Percentiles rank a stretch among this genome's conserved stretches.
phyloP scores from a whole-genome alignment of 768 basidiomycete species.

The Boletus subcaerulescens region DNA sequence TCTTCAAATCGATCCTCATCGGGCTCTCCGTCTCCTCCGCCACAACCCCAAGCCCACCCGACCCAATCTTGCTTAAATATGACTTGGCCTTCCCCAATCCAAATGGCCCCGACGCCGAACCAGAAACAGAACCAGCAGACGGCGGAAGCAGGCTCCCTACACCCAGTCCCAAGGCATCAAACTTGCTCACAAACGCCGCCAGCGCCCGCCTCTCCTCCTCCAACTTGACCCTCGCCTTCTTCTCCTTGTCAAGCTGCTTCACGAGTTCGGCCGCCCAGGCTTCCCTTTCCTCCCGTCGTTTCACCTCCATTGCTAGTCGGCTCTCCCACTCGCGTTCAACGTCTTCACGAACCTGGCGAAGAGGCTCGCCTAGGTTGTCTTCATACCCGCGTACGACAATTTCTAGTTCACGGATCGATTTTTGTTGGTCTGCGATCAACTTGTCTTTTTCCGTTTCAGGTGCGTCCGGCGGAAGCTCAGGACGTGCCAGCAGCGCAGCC shows the following conservation, averaged over 20 bases:
- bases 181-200: conserved; percentile 77
- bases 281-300: conserved; percentile 64
- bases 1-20: conserved; percentile 44
- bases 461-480: conserved; percentile 61
- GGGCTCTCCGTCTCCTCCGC: conserved; percentile 46
- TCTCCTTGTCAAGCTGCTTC: conserved; percentile 75
- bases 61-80: conserved; percentile 38
- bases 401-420: conserved; percentile 78
- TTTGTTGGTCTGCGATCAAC: conserved; percentile 67
- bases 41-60: conserved; percentile 22
- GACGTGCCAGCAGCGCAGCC: conserved; percentile 68
- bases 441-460: conserved; percentile 73
- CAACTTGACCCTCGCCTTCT: conserved; percentile 61
- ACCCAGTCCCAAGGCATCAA: conserved; percentile 68
- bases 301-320: conserved; percentile 56
- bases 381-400: conserved; percentile 68
- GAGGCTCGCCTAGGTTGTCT: conserved; percentile 66
- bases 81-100: conserved; percentile 46
- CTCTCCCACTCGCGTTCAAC: conserved; percentile 71
- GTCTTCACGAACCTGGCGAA: conserved; percentile 64
- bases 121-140: conserved; percentile 7
- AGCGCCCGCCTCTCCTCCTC: conserved; percentile 79
- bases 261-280: conserved; percentile 74
- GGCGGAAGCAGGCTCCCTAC: conserved; percentile 35
- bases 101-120: background rate